These are phyloP conservation scores for Condylostoma magnum DNA, from an alignment of 169 alveolate genomes.

Conservation along the genomic window DNA sequence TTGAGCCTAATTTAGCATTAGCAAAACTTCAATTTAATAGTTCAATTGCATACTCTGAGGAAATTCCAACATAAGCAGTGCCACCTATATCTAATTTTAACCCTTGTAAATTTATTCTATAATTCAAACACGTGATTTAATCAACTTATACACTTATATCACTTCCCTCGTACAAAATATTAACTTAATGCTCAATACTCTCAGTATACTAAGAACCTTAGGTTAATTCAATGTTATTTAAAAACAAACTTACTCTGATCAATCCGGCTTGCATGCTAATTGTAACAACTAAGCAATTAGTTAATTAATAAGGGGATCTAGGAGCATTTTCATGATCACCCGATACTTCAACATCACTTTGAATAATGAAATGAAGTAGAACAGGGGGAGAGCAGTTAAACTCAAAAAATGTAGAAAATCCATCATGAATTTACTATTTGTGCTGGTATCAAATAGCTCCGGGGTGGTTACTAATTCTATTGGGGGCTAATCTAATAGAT, in stretches of 20 bases:
- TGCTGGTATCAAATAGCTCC: slow-evolving; percentile 61
- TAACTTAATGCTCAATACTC: slow-evolving; percentile 24
- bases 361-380: slow-evolving; percentile 34
- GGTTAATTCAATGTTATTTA: slow-evolving; percentile 22
- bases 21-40: slow-evolving; percentile 40
- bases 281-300: slow-evolving; percentile 37
- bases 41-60: slow-evolving; percentile 34
- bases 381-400: slow-evolving; percentile 32
- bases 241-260: slow-evolving; percentile 15
- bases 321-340: slow-evolving; percentile 42
- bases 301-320: slow-evolving; percentile 36
- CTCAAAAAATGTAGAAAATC: slow-evolving; percentile 40
- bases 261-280: slow-evolving; percentile 27
- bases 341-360: slow-evolving; percentile 52
- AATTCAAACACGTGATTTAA: neutral
- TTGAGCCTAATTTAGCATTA: neutral
- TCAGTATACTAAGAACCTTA: slow-evolving; percentile 34
- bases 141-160: slow-evolving; percentile 14
- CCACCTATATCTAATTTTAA: slow-evolving; percentile 45
- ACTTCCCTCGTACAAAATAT: slow-evolving; percentile 33
- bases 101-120: slow-evolving; percentile 12
- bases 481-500: slow-evolving; percentile 2
- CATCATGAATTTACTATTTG: slow-evolving; percentile 46
- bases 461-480: slow-evolving; percentile 33
- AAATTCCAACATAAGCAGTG: slow-evolving; percentile 51